Conservation (phyloP, 768 basidiomycete genomes). For the Mycena filopes region DNA sequence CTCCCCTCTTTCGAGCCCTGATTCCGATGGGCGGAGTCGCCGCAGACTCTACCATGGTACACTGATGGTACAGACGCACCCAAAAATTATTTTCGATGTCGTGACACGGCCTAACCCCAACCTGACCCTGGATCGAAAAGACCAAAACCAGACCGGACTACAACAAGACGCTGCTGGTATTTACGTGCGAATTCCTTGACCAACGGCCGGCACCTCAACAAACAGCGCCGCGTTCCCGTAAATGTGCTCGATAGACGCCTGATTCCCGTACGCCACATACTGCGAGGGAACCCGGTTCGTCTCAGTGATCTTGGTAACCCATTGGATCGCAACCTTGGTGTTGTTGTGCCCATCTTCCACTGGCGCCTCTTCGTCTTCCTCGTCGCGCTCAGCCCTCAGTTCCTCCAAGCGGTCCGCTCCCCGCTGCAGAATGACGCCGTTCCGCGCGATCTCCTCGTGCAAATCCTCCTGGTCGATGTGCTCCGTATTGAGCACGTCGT, state of each 20-base stretch:
- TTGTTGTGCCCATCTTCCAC: too few species aligned
- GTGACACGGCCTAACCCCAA: too few species aligned
- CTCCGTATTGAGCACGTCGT: slow-evolving; percentile 1
- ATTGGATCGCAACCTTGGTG: not conserved
- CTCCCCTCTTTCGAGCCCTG: too few species aligned
- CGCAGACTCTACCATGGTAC: too few species aligned
- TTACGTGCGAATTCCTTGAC: too few species aligned
- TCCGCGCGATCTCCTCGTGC: not conserved
- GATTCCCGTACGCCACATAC: not conserved
- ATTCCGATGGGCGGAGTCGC: too few species aligned
- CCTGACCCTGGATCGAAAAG: too few species aligned
- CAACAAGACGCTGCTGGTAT: too few species aligned
- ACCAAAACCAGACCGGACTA: too few species aligned
- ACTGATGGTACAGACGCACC: too few species aligned
- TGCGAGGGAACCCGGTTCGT: not conserved
- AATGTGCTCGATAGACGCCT: not conserved
- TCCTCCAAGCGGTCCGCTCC: not conserved
- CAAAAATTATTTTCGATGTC: too few species aligned
- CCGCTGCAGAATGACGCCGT: not conserved
- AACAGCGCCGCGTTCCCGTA: not conserved
- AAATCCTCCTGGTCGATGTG: not conserved
- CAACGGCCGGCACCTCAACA: not conserved
- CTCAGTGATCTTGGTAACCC: not conserved
- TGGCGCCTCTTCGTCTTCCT: too few species aligned
- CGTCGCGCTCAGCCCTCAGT: not conserved